A percentile compares a stretch with the other conserved stretches of the same genome.
phyloP scores from a whole-genome alignment of 2,329 filamentous ascomycete species.

The Blumeriella jaapii region DNA sequence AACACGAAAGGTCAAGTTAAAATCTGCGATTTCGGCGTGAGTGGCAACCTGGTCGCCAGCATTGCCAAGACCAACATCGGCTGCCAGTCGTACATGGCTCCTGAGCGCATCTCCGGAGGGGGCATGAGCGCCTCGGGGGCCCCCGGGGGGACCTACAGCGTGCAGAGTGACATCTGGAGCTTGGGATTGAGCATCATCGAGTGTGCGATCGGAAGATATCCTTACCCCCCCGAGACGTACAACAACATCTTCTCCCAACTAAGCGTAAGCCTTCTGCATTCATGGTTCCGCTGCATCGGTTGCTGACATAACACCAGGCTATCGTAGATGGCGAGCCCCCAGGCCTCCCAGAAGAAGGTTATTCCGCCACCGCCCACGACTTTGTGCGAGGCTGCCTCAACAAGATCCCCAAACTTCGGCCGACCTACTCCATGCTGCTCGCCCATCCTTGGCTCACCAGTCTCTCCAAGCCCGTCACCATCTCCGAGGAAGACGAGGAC shows the following conservation, averaged over 20 bases:
- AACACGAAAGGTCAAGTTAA: slow-evolving; percentile 89
- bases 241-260: slow-evolving; percentile 98
- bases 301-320: slow-evolving; percentile 46
- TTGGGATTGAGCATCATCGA: slow-evolving; percentile 90
- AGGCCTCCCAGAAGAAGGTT: slow-evolving; percentile 66
- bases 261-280: slow-evolving; percentile 54
- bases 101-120: slow-evolving; percentile 84
- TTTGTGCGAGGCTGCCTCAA: slow-evolving; percentile 87
- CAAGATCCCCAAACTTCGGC: slow-evolving; percentile 84
- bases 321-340: slow-evolving; percentile 97
- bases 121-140: slow-evolving; percentile 61
- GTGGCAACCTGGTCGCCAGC: slow-evolving; percentile 89
- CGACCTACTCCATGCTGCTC: slow-evolving; percentile 83
- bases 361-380: slow-evolving; percentile 67
- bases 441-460: slow-evolving; percentile 78
- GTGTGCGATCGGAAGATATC: slow-evolving; percentile 87
- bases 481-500: slow-evolving; percentile 54
- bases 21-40: slow-evolving; percentile 97
- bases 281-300: neutral
- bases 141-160: slow-evolving; percentile 81
- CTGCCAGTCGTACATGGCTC: slow-evolving; percentile 98
- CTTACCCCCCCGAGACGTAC: slow-evolving; percentile 93
- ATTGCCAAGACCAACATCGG: slow-evolving; percentile 99
- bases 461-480: slow-evolving; percentile 65
- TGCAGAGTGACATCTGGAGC: slow-evolving; percentile 98